phyloP scores from a whole-genome alignment of 2,329 filamentous ascomycete species.

The Bipolaris oryzae region DNA sequence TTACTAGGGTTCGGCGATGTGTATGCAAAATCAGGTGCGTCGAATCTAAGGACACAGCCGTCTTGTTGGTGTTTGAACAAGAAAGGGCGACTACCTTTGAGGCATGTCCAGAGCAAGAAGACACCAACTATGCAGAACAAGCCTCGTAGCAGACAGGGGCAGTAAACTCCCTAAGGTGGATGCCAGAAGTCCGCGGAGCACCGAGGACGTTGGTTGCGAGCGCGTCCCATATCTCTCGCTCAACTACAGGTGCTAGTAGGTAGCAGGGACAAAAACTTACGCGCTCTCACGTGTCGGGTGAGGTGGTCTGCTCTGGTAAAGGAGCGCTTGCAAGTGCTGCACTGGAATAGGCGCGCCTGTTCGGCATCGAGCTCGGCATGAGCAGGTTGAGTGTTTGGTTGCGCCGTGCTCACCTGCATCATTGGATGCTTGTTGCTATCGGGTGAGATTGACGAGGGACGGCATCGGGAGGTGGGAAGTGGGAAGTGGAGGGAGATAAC shows the following conservation, averaged over 20 bases:
- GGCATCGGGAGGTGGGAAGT: constrained; percentile 28
- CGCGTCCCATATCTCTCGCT: not conserved
- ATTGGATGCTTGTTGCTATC: constrained; percentile 9
- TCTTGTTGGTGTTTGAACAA: not conserved
- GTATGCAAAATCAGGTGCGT: not conserved
- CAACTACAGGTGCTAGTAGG: no score
- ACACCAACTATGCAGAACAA: not conserved
- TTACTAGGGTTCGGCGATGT: not conserved
- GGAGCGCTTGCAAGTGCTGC: constrained; percentile 58
- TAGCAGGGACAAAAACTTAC: constrained; percentile 32
- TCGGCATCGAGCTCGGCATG: constrained; percentile 27
- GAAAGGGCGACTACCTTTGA: not conserved
- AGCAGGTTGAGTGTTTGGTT: constrained; percentile 14
- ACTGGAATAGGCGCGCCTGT: constrained; percentile 51
- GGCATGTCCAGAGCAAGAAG: not conserved
- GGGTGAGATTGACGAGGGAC: constrained; percentile 15
- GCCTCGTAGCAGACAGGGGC: not conserved
- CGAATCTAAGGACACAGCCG: not conserved
- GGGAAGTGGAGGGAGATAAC: constrained; percentile 33
- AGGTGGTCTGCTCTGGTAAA: constrained; percentile 62
- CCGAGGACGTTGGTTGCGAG: not conserved
- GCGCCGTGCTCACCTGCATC: constrained; percentile 26
- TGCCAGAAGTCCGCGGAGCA: no score
- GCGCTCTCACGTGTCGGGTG: constrained; percentile 60
- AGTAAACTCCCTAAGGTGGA: not conserved